Conservation (phyloP, 140 eudicot species). For the Senecio squalidus region DNA sequence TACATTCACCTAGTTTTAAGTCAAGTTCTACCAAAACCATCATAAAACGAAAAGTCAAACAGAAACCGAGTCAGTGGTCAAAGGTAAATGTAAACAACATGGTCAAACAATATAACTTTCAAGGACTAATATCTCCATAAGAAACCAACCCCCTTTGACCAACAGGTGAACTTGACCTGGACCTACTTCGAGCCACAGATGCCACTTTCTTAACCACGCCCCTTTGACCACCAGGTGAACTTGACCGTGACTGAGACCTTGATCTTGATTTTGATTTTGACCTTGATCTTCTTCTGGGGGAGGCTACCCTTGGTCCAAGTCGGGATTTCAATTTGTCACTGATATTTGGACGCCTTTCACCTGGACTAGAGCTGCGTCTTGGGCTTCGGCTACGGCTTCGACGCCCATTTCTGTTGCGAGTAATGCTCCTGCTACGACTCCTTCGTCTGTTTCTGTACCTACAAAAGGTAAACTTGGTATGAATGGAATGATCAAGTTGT, state of each 20-base stretch:
- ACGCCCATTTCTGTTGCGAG: slow-evolving; percentile 48
- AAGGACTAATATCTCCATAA: slow-evolving; percentile 82
- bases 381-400: slow-evolving; percentile 49
- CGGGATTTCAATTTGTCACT: slow-evolving; percentile 82
- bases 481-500: not conserved
- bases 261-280: slow-evolving; percentile 57
- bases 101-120: not conserved
- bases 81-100: not conserved
- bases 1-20: slow-evolving; percentile 2
- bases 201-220: slow-evolving; percentile 20
- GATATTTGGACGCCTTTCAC: slow-evolving; percentile 39
- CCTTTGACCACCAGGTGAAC: slow-evolving; percentile 55
- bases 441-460: slow-evolving; percentile 57
- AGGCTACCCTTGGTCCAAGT: slow-evolving; percentile 51
- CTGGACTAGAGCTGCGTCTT: slow-evolving; percentile 52
- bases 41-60: not conserved
- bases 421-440: slow-evolving; percentile 70
- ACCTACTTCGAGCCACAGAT: slow-evolving; percentile 8
- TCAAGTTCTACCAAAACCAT: slow-evolving; percentile 6
- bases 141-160: slow-evolving; percentile 82
- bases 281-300: slow-evolving; percentile 44
- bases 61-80: not conserved
- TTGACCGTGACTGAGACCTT: slow-evolving; percentile 20
- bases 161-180: slow-evolving; percentile 38
- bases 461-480: not conserved